Percentiles rank a stretch among this genome's conserved stretches.
phyloP scores from a whole-genome alignment of 768 basidiomycete genomes.

The Zangia roseola region DNA sequence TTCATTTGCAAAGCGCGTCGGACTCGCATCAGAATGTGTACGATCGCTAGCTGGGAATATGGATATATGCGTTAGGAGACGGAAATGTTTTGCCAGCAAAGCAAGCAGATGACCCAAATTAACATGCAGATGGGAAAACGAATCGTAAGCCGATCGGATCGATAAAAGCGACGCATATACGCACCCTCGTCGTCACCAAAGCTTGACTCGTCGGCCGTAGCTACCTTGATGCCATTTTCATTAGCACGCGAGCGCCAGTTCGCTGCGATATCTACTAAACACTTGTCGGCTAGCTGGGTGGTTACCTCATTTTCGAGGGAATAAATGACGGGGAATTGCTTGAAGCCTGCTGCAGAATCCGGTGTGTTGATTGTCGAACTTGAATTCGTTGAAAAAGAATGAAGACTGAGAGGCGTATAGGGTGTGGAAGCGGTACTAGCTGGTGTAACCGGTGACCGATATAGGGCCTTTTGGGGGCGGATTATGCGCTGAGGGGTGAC shows the following conservation, averaged over 20 bases:
- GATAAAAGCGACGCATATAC: slow-evolving; percentile 23
- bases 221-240: slow-evolving; percentile 70
- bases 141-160: slow-evolving; percentile 17
- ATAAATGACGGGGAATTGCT: slow-evolving; percentile 40
- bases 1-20: slow-evolving; percentile 46
- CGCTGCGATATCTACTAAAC: slow-evolving; percentile 58
- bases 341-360: slow-evolving; percentile 36
- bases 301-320: slow-evolving; percentile 43
- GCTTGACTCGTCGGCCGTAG: slow-evolving; percentile 38
- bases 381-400: slow-evolving; percentile 56
- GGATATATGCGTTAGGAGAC: slow-evolving; percentile 32
- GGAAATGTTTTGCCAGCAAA: not conserved
- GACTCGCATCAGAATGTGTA: slow-evolving; percentile 48
- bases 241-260: slow-evolving; percentile 73
- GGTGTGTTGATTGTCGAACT: slow-evolving; percentile 59
- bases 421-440: slow-evolving; percentile 51
- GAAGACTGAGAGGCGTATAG: slow-evolving; percentile 68
- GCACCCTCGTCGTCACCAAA: slow-evolving; percentile 50
- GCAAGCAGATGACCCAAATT: slow-evolving; percentile 7
- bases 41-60: slow-evolving; percentile 52
- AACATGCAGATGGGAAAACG: not conserved
- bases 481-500: slow-evolving; percentile 66
- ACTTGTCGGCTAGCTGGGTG: slow-evolving; percentile 38
- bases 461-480: slow-evolving; percentile 42
- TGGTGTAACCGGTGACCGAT: slow-evolving; percentile 61